Conservation (phyloP, 768 basidiomycete genomes). For the Suillus weaverae region DNA sequence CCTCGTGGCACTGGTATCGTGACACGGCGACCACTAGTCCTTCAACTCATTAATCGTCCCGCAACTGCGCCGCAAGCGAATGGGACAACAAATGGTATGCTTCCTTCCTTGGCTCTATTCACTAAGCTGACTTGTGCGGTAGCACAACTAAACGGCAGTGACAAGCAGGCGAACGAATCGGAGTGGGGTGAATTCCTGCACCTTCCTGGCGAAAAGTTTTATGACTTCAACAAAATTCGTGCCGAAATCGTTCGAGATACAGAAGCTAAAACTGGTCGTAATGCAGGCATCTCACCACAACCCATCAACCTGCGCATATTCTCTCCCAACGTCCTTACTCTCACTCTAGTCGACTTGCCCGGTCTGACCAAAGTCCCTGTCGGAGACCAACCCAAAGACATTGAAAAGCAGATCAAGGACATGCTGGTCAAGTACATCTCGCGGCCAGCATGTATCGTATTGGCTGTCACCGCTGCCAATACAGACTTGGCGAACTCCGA, state of each 20-base stretch:
- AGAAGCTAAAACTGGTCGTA: conserved; percentile 97
- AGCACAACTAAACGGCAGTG: conserved; percentile 44
- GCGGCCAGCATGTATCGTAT: conserved; percentile 92
- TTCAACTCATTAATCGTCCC: conserved; percentile 92
- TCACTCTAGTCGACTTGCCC: conserved; percentile 96
- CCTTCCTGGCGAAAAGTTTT: conserved; percentile 95
- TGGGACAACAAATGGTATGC: conserved; percentile 43
- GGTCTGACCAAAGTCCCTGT: conserved; percentile 95
- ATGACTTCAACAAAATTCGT: conserved; percentile 95
- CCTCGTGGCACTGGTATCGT: conserved; percentile 99
- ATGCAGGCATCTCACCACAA: conserved; percentile 95
- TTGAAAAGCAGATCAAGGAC: conserved; percentile 95
- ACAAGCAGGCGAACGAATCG: conserved; percentile 82
- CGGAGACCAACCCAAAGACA: conserved; percentile 95
- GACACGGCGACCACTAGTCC: conserved; percentile 91
- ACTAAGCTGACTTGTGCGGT: conserved; percentile 7
- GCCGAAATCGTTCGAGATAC: conserved; percentile 97
- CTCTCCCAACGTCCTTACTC: conserved; percentile 95
- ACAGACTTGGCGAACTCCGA: conserved; percentile 98
- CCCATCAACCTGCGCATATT: conserved; percentile 98
- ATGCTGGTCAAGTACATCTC: conserved; percentile 96
- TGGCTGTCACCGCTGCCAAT: conserved; percentile 95
- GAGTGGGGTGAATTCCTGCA: conserved; percentile 99
- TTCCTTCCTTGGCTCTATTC: conserved; percentile 1
- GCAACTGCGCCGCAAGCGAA: conserved; percentile 47